These are phyloP conservation scores for Phaeosphaeriaceae sp. DNA, from an alignment of 2,329 filamentous ascomycete species.

Conservation along the genomic window DNA sequence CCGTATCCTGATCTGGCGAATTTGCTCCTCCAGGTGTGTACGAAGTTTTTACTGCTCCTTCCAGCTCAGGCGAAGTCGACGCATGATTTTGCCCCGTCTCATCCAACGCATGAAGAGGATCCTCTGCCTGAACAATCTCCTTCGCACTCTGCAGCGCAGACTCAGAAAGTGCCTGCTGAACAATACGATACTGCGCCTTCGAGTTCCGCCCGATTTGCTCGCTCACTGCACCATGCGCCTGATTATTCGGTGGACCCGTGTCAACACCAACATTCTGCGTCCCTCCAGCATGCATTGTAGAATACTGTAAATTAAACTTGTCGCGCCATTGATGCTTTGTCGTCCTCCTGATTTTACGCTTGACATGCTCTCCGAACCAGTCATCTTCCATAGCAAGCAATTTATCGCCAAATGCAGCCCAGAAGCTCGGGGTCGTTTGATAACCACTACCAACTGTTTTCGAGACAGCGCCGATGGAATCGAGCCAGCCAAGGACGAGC, in stretches of 20 bases:
- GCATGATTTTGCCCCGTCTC: background rate
- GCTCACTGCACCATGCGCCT: background rate
- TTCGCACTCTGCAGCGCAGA: no score
- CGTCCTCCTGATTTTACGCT: slow-evolving; percentile 26
- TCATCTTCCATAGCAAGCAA: slow-evolving; percentile 36
- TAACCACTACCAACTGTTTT: slow-evolving; percentile 29
- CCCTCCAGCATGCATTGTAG: slow-evolving; percentile 12
- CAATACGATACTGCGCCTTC: slow-evolving; percentile 28
- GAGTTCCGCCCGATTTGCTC: slow-evolving; percentile 24
- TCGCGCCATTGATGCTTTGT: slow-evolving; percentile 32
- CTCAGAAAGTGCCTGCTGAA: slow-evolving; percentile 12
- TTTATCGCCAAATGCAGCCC: slow-evolving; percentile 43
- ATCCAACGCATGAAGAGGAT: no score
- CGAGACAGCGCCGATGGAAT: slow-evolving; percentile 29
- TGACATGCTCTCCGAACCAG: slow-evolving; percentile 40
- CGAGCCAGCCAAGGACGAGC: slow-evolving; percentile 40
- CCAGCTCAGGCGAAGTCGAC: background rate
- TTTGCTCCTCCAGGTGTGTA: background rate
- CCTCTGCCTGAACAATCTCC: background rate
- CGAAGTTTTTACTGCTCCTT: background rate
- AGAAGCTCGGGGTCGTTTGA: slow-evolving; percentile 27
- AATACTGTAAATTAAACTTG: slow-evolving; percentile 27
- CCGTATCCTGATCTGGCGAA: slow-evolving; percentile 5
- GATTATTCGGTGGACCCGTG: no score
- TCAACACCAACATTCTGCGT: background rate